Evolutionary conservation across 2,329 filamentous ascomycete genomes (phyloP), one percentile per base, ranked within the genome.

Genomic region (Didymella pomorum): DNA sequence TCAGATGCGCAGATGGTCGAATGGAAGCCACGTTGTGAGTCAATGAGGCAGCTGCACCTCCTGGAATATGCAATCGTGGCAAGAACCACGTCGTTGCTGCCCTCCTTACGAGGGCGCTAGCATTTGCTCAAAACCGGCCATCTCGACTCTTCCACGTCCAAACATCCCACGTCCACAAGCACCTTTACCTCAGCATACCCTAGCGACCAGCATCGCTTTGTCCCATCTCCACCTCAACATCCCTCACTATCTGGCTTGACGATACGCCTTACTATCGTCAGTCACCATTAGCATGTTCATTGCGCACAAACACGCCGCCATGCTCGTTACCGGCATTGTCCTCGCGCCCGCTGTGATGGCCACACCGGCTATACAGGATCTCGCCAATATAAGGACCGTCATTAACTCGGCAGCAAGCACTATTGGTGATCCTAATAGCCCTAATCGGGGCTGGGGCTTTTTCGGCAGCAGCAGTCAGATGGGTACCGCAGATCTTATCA

Each of bases 401-500:
- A 70, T 75, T 54, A 69, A 70, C 49, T 52, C 66, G 14, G 69
- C 68, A 29, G 71, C 72, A n/a, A 64, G 52, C 25, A 65, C 65
- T 2, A 74, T 76, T 39, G 68, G 69, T 18, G 62, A 64, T 6
- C 61, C 60, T 10, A 67, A 71, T 12, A 75, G 72, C 48, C 60
- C 68, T 14, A 72, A 68, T 35, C 61, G 63, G 21, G 69, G 67
- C 42, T 75, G 69, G 66, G 70, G 72, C 10, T 33, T 64, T 3
- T 45, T 65, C 10, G 59, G 54, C 21, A 47, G 53, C 23, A 58
- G 48, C 37, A 63, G 58, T 26, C 60, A 63, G 43, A 57, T 73
- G 58, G 67, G 70, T 26, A 76, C 73, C 18, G 73, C 72, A 2
- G 68, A 76, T 51, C 61, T 75, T 16, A 57, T 76, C 26, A 61